Evolutionary conservation across 2,329 filamentous ascomycete species (phyloP).

Genomic region (Aspergillus uvarum): DNA sequence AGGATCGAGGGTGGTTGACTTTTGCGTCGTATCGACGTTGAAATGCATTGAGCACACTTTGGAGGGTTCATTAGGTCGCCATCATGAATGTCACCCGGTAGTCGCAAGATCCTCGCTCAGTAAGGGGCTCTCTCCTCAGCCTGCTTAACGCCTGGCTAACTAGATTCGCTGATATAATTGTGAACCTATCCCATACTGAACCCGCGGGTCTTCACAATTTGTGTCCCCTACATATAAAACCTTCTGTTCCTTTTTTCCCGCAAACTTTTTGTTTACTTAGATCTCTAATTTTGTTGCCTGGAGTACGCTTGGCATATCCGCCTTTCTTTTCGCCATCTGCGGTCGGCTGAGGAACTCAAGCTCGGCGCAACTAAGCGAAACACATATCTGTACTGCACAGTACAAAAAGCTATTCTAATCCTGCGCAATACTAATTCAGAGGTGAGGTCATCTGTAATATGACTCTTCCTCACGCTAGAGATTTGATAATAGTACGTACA

Average conservation of each 20-base stretch:
- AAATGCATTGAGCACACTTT: not conserved
- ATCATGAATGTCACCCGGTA: not conserved
- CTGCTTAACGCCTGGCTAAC: too few species aligned
- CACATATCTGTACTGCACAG: not conserved
- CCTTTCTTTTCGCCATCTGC: not conserved
- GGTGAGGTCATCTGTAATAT: too few species aligned
- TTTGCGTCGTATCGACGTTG: conserved; percentile 11
- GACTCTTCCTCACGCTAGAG: too few species aligned
- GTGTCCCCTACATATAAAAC: not conserved
- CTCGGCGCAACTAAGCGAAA: not conserved
- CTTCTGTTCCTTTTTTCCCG: not conserved
- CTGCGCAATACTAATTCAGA: too few species aligned
- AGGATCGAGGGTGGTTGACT: not conserved
- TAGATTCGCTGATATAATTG: too few species aligned
- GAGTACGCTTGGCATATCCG: not conserved
- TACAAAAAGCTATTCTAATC: not conserved
- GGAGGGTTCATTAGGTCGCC: not conserved
- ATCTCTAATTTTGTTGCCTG: conserved; percentile 9
- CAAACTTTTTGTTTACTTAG: not conserved
- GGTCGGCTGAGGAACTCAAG: not conserved
- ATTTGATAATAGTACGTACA: too few species aligned
- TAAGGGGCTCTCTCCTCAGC: not conserved
- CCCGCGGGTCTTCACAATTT: too few species aligned
- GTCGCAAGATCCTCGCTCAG: not conserved
- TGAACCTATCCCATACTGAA: too few species aligned